Base-by-base conservation (phyloP, 2,329 filamentous ascomycete species). In the Cordyceps militaris region DNA sequence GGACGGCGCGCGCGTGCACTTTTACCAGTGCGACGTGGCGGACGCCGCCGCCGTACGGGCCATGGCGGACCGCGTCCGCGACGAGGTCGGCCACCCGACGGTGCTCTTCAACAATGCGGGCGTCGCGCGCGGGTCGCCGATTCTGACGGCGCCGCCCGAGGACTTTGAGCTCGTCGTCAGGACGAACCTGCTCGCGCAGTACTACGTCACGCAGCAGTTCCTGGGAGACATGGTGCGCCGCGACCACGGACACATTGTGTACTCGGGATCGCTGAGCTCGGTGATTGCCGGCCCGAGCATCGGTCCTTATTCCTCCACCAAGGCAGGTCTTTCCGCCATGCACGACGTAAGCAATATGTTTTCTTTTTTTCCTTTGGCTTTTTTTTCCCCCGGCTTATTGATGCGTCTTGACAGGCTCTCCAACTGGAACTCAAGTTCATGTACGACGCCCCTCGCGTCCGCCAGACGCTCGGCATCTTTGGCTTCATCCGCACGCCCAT, bases 241-340 rank as follows among this genome's bases (percentile, higher is more conserved):
- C 1, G 81, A 87, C 66, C 84, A 87, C 67, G 85, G 85, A 6
- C 84, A 86, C 71, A 71, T 88, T 43, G 78, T 87, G 50, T 86
- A 81, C 3, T 76, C 86, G 24, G 81, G 84, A 7, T 82, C 78
- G 2, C 73, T 82, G 59, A 83, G 82, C 6, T 80, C 78, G 8
- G 79, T 81, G 60, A 64, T 80, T 0, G 72, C 78, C 4, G 76
- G 79, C 0, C 76, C 82, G 1, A 74, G 72, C 40, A 78, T 87
- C 68, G 79, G 81, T 3, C 82, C 86, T 64, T 88, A 87, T 66
- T 73, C 76, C 0, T 75, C 80, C 2, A 78, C 76, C 51, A 87
- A 87, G 70, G 68, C 69, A 1, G 71, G 67, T 0, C 48, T 70
- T 7, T 62, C 61, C 4, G 65, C 66, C 2, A 52, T 71, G 42